Percentiles rank a stretch among this genome's conserved stretches.
Evolutionary conservation across 441 rosid genomes (phyloP).

Genomic region (Adansonia grandidieri): DNA sequence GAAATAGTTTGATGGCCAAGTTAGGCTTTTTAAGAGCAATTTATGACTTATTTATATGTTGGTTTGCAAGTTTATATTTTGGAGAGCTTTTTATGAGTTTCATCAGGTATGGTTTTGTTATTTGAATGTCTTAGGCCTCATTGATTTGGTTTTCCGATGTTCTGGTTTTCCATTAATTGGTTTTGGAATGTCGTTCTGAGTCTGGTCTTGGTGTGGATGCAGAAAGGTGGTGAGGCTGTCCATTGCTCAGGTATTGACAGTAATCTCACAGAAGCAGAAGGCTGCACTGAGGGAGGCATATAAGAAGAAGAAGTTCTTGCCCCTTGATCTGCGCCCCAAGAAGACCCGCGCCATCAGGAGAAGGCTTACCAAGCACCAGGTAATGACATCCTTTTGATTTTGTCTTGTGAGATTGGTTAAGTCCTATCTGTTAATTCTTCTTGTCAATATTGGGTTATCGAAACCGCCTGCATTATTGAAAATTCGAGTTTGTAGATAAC

Average conservation of each 20-base stretch:
- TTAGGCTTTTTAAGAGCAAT: neutral
- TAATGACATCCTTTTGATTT: neutral
- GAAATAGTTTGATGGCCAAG: neutral
- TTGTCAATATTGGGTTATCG: no score
- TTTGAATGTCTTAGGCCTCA: neutral
- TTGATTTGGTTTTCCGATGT: neutral
- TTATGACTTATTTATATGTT: neutral
- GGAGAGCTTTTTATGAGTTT: neutral
- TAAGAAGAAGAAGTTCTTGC: conserved; percentile 83
- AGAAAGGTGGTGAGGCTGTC: conserved; percentile 92
- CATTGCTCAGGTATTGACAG: conserved; percentile 92
- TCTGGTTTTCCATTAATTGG: conserved; percentile 24
- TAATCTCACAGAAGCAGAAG: conserved; percentile 90
- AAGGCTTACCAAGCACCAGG: conserved; percentile 93
- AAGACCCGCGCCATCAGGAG: conserved; percentile 93
- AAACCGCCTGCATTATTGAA: no score
- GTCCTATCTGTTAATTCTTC: no score
- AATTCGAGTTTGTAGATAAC: no score
- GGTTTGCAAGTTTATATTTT: neutral
- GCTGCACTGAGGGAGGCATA: conserved; percentile 79
- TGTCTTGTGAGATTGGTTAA: no score
- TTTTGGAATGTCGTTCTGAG: neutral
- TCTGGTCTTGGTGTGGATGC: conserved; percentile 13
- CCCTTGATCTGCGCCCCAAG: conserved; percentile 97
- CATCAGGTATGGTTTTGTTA: neutral